phyloP scores from a whole-genome alignment of 352 stramenopile genomes.

The Phytophthora hybrid region DNA sequence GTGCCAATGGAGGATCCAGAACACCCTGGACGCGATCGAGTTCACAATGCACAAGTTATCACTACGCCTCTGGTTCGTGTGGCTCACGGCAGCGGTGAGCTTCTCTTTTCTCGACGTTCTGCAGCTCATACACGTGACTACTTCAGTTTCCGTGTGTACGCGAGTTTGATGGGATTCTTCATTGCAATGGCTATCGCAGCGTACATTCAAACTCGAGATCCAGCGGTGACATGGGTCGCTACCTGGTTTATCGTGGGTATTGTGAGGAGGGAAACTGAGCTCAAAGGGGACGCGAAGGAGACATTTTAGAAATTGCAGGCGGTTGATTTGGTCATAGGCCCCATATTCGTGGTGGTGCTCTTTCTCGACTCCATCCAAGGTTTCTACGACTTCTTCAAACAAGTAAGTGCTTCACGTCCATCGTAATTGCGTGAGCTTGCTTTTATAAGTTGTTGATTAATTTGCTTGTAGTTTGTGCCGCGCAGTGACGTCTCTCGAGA shows the following conservation, averaged over 20 bases:
- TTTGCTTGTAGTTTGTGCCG: neutral
- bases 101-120: constrained; percentile 35
- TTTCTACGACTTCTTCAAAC: neutral
- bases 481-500: neutral
- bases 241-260: constrained; percentile 40
- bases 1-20: neutral
- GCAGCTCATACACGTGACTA: constrained; percentile 38
- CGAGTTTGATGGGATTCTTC: constrained; percentile 28
- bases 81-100: constrained; percentile 35
- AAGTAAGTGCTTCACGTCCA: neutral
- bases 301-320: constrained; percentile 42
- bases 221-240: constrained; percentile 32
- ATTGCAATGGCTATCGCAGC: constrained; percentile 30
- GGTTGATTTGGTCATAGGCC: neutral
- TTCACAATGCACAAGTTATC: neutral
- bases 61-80: constrained; percentile 37
- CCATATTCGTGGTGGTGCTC: neutral
- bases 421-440: neutral
- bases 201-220: constrained; percentile 40
- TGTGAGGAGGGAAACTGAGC: constrained; percentile 20
- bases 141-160: constrained; percentile 41
- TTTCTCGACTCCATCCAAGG: neutral
- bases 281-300: constrained; percentile 21
- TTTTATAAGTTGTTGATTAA: neutral
- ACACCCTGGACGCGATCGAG: neutral